Evolutionary conservation across 2,329 filamentous ascomycete species (phyloP), one percentile per base, ranked within the genome.

Genomic region (Cyphellophora europaea): DNA sequence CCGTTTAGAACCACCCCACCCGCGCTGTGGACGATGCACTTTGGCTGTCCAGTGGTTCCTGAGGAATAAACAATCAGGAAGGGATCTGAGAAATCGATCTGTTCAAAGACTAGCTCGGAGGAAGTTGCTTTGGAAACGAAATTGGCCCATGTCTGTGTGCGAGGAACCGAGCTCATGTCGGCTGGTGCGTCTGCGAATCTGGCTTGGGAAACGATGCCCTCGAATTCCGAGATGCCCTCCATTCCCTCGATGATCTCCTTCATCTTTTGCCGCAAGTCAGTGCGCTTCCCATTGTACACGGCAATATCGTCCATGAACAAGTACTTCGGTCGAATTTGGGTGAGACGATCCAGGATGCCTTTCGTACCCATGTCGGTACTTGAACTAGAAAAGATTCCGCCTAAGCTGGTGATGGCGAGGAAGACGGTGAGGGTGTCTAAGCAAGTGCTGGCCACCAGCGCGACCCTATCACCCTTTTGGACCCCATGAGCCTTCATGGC

Each of bases 291-390:
- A 47, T 89, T 89, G 48, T 93, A 93, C 3, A 89, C 60, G 0
- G 84, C 72, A 23, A 69, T 76, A 49, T 91, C 85, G 48, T 93
- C 86, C 51, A 89, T 77, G 53, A 93, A 91, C n/a, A 93, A 66
- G 53, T 75, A 83, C 56, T 74, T 79, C 3, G 86, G 85, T 45
- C 78, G 69, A 40, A 91, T 77, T 62, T 91, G 84, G 32, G 77
- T 59, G 16, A 83, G 66, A 19, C 85, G 66, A 56, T 91, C 82
- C 47, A 93, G 49, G 12, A 93, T 72, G 0, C 84, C 85, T 43
- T 79, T 77, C 11, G 79, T 77, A 0, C 85, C 85, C 79, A 91
- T 91, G 56, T 93, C 85, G 0, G 85, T 89, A 5, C 78, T 83
- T 35, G 74, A 79, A 31, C 74, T 82, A 45, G 76, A 82, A 53